phyloP scores from a whole-genome alignment of 2,329 filamentous ascomycete species.

The Calonectria honghensis region DNA sequence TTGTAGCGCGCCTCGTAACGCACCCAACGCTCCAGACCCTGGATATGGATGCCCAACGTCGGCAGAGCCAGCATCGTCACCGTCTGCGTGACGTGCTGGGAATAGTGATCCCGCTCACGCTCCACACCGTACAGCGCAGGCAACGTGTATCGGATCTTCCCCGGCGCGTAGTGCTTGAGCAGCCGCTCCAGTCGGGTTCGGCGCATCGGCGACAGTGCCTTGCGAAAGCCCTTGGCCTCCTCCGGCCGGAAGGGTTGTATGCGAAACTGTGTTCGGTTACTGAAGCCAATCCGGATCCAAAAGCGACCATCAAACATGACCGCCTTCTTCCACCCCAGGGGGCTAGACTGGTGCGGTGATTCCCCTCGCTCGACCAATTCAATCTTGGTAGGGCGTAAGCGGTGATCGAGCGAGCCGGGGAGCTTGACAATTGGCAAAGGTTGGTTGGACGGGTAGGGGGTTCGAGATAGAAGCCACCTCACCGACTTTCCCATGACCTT shows the following conservation, averaged over 20 bases:
- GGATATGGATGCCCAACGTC: conserved; percentile 69
- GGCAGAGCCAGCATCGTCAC: conserved; percentile 71
- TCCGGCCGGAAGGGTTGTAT: conserved; percentile 68
- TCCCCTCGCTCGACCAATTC: conserved; percentile 34
- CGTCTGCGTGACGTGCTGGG: conserved; percentile 52
- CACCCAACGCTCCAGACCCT: conserved; percentile 69
- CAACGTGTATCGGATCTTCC: conserved; percentile 73
- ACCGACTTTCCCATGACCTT: conserved; percentile 45
- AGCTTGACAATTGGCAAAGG: conserved; percentile 57
- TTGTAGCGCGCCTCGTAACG: conserved; percentile 71
- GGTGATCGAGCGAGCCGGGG: conserved; percentile 48
- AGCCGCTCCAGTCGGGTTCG: conserved; percentile 62
- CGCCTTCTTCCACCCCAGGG: conserved; percentile 59
- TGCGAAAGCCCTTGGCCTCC: conserved; percentile 69
- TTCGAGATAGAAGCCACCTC: conserved; percentile 68
- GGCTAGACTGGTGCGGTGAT: conserved; percentile 45
- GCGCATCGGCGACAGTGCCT: conserved; percentile 60
- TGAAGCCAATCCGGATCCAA: conserved; percentile 72
- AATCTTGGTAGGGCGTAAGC: conserved; percentile 38
- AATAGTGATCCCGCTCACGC: conserved; percentile 51
- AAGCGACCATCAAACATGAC: conserved; percentile 76
- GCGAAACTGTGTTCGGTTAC: conserved; percentile 64
- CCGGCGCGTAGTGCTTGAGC: conserved; percentile 71
- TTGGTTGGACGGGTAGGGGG: conserved; percentile 65
- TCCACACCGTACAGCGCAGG: conserved; percentile 72